These are phyloP conservation scores for Coemansia guatemalensis DNA, from an alignment of 192 early-diverging fungal species.

Conservation along the genomic window DNA sequence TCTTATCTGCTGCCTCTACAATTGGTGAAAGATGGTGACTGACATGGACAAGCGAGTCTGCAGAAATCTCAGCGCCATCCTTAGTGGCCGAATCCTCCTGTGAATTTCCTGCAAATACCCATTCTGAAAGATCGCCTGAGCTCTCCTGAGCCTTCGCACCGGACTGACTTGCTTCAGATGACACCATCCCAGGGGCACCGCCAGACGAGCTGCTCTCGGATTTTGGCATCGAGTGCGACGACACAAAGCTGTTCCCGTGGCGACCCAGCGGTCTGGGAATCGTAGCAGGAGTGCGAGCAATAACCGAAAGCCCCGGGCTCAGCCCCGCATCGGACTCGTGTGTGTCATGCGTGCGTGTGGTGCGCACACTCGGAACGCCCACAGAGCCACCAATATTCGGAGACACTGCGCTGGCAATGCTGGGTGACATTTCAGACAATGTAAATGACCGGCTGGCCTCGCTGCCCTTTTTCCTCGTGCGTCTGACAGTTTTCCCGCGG, in stretches of 20 bases:
- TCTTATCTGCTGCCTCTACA: slow-evolving; percentile 15
- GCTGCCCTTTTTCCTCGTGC: slow-evolving; percentile 24
- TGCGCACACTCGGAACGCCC: slow-evolving; percentile 15
- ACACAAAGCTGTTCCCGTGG: slow-evolving; percentile 22
- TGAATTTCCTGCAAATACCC: slow-evolving; percentile 40
- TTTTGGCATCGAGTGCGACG: slow-evolving; percentile 5
- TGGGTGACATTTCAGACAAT: slow-evolving; percentile 14
- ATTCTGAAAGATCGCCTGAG: slow-evolving; percentile 36
- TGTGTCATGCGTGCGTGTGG: slow-evolving; percentile 16
- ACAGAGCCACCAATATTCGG: slow-evolving; percentile 6
- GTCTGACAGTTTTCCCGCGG: slow-evolving; percentile 30
- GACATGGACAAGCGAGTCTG: slow-evolving; percentile 36
- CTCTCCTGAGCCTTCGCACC: slow-evolving; percentile 7
- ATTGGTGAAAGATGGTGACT: slow-evolving; percentile 18
- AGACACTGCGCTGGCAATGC: slow-evolving; percentile 5
- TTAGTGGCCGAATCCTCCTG: slow-evolving; percentile 16
- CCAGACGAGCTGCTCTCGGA: slow-evolving; percentile 1
- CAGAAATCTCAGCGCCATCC: slow-evolving; percentile 16
- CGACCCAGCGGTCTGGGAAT: slow-evolving; percentile 6
- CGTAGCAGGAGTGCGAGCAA: slow-evolving; percentile 1
- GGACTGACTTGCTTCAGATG: not conserved
- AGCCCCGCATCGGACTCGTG: not conserved
- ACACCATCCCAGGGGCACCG: not conserved
- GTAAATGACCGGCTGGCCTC: slow-evolving; percentile 10
- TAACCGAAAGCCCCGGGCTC: too few relatives aligned